Base-by-base conservation (phyloP, 2,329 filamentous ascomycete species). In the Proliferodiscus dingleyae region DNA sequence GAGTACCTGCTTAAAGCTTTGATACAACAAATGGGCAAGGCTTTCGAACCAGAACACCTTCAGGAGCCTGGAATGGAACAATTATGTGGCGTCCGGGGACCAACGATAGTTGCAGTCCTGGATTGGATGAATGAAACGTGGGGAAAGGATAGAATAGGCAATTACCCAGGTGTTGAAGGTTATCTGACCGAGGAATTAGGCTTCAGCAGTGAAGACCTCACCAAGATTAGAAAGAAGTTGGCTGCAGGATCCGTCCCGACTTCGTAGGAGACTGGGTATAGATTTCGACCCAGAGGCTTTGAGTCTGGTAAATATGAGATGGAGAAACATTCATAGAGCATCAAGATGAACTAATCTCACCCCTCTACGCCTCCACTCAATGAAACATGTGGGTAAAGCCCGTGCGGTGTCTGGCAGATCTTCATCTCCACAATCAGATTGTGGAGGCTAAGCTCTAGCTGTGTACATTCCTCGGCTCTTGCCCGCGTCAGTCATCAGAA, bases 31-130 rank as follows among this genome's bases (percentile, higher is more conserved):
- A 54, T 68, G 1, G 64, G 66, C 6, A 61, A 65, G 15, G 54
- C 58, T 21, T 62, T 64, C 41, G 21, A 32, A 8, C 22, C 39
- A 7, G 28, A 24, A 13, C 16, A 9, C 13, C 53, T 64, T 1
- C 64, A 71, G 2, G 64, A 66, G 24, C 71, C 74, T 1, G 74
- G 74, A 2, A 75, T 79, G 54, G 58, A 65, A 48, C 76, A 75
- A 56, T 58, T 78, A 36, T 60, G 67, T 47, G 72, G 62, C 49
- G 55, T 77, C 53, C 67, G 64, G 24, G 64, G 63, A 13, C 57
- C 61, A 10, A 73, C 67, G 52, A 78, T 74, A 69, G 49, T 66
- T 9, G 68, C 67, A 1, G 75, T 78, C 43, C 55, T 69, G 22
- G 62, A 65, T n/a, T 70, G 60, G 2, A 61, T 77, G 9, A 54